Evolutionary conservation across 352 stramenopile species (phyloP), one percentile per base, ranked within the genome.

Genomic region (Pythium periplocum): DNA sequence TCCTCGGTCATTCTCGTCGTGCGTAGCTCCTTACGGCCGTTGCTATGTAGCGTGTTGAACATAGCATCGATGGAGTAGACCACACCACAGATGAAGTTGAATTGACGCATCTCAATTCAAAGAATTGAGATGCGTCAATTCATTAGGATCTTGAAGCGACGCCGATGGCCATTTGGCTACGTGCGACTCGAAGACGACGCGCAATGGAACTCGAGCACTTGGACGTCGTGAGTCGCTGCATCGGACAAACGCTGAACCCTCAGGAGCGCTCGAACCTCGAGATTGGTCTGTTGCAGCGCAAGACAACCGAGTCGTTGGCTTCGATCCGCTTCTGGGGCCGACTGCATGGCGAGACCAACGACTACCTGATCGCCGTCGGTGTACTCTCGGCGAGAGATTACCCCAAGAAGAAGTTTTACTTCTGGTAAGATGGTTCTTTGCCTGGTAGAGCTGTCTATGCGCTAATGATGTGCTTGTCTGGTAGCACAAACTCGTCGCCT

Each of bases 331-430:
- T 93, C 57, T 93, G 82, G 82, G 83, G 80, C 2, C 71, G 76
- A 44, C 58, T 90, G 44, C 55, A 54, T 8, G 83, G 78, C 30
- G 78, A 93, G 45, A 61, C 62, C n/a, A 61, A 73, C 37, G 78
- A 93, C 55, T 93, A 90, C 44, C 56, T 90, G 51, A 51, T 90
- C 54, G 74, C 68, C 1, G 77, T 89, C 31, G 82, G 69, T 4
- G 52, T 86, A 7, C 59, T 89, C 26, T 48, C 74, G 0, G 66
- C 56, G n/a, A 78, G 85, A 26, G 75, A 85, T 51, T 87, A 85
- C 38, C 79, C 78, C 10, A 85, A 73, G 57, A 93, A 90, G 56
- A 93, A 93, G 42, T 93, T 89, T 37, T 92, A 90, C 78, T 93
- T 90, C 38, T 93, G 78, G 79, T 88, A 64, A 34, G 43, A 50